A percentile compares a stretch with the other conserved stretches of the same genome.
Evolutionary conservation across 2,329 filamentous ascomycete genomes (phyloP).

Genomic region (Talaromyces sp.): DNA sequence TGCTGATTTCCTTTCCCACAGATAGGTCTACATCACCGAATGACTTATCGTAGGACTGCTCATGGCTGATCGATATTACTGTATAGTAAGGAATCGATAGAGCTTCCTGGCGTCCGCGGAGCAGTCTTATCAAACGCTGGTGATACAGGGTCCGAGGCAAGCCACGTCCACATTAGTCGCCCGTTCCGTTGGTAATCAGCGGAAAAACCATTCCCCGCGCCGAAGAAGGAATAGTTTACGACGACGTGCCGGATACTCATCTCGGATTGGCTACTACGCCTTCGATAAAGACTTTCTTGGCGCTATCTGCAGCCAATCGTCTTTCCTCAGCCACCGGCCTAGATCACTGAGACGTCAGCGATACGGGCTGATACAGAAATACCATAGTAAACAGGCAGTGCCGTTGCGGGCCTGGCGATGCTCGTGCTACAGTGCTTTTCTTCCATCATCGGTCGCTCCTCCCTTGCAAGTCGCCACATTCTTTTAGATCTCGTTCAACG

Average conservation of each 20-base stretch:
- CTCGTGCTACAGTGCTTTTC: neutral
- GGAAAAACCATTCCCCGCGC: neutral
- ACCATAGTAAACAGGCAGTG: neutral
- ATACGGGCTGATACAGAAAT: neutral
- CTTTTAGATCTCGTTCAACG: neutral
- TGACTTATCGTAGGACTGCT: too few species aligned
- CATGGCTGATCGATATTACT: too few species aligned
- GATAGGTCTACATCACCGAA: too few species aligned
- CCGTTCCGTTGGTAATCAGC: neutral
- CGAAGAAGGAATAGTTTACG: neutral
- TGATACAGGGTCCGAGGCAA: neutral
- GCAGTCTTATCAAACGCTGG: neutral
- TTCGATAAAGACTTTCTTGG: neutral
- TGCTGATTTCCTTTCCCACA: too few species aligned
- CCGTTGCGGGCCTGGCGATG: neutral
- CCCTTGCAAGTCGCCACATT: neutral
- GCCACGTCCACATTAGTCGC: neutral
- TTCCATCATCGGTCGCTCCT: neutral
- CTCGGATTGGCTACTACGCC: neutral
- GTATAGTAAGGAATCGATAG: too few species aligned
- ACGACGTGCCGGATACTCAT: neutral
- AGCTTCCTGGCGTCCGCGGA: too few species aligned
- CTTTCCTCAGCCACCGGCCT: neutral
- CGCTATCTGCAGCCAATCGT: neutral
- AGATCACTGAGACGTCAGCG: slow-evolving; percentile 10